Base-by-base conservation (phyloP, 305 asterid genomes). In the Fraxinus velutina region DNA sequence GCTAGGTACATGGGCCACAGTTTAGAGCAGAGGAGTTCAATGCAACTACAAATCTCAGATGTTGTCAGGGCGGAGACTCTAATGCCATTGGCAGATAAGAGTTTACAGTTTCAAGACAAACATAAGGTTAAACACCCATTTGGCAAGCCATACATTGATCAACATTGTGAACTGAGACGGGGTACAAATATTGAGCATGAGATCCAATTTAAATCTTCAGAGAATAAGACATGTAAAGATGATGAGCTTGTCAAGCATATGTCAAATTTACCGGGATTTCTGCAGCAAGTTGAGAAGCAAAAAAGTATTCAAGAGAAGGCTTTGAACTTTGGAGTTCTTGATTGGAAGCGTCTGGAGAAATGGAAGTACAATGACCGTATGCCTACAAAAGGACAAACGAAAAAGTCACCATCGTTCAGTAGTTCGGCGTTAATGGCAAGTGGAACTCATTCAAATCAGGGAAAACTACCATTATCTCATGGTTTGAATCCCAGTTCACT, bases 311-410 rank as follows among this genome's bases (percentile, higher is more conserved):
- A 92, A 82, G 98, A 86, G 52, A 92, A 90, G 88, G 99, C 97
- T 57, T 89, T 96, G 60, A 96, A 89, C 86, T 92, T 94, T 55
- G 99, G 99, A 75, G 99, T 96, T 85, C 96, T 96, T 55, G 98
- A 94, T 79, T 96, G 98, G 97, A 91, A 88, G 84, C 89, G 87
- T 52, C 86, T 96, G 83, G 99, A 94, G 83, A 93, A 91, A 82
- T 96, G 98, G 97, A 92, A 91, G 86, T 89, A 90, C 78, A 89
- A 83, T 3, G 97, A 95, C 29, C 94, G 85, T 33, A 86, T 93
- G 92, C 93, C 97, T 47, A 71, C 81, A 44, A 89, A 84, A 79
- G 77, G 77, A 80, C 87, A 84, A 76, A 85, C 76, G 76, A 92
- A 89, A 87, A 64, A 87, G 13, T 78, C 92, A 77, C 47, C 84